Evolutionary conservation across 768 basidiomycete genomes (phyloP).

Genomic region (Austroboletus festivus): DNA sequence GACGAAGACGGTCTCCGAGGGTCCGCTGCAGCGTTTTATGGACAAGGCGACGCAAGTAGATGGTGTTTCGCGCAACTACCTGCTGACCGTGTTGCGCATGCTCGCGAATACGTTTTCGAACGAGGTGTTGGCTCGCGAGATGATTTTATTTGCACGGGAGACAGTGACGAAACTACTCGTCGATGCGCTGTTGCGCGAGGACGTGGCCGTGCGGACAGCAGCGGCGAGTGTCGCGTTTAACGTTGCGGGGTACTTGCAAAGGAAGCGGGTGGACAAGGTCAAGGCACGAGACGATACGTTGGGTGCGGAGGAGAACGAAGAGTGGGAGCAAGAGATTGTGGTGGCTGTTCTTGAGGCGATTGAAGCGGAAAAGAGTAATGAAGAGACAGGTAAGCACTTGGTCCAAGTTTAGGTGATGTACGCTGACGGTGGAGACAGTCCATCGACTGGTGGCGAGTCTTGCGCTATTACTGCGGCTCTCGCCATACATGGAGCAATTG

Average conservation of each 20-base stretch:
- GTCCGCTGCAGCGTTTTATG: conserved; percentile 47
- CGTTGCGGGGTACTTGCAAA: conserved; percentile 63
- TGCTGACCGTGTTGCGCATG: conserved; percentile 65
- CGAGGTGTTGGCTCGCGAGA: conserved; percentile 33
- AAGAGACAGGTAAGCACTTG: conserved; percentile 84
- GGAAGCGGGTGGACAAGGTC: conserved; percentile 46
- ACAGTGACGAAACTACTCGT: conserved; percentile 57
- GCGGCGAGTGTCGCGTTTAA: conserved; percentile 85
- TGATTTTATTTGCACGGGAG: conserved; percentile 37
- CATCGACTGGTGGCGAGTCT: conserved; percentile 81
- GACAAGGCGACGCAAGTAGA: conserved; percentile 39
- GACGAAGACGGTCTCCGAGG: conserved; percentile 26
- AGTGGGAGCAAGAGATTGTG: conserved; percentile 83
- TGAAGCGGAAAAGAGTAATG: conserved; percentile 62
- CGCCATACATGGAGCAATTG: conserved; percentile 64
- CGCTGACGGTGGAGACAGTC: conserved; percentile 41
- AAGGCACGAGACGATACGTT: conserved; percentile 31
- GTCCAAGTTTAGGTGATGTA: conserved; percentile 29
- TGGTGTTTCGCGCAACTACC: conserved; percentile 46
- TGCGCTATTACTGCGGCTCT: conserved; percentile 70
- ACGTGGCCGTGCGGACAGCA: conserved; percentile 67
- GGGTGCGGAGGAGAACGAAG: conserved; percentile 56
- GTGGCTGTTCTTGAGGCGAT: conserved; percentile 83
- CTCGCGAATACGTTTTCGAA: conserved; percentile 65
- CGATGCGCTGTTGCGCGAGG: conserved; percentile 63